Base-by-base conservation (phyloP, 345 rosid genomes). In the Boechera stricta region DNA sequence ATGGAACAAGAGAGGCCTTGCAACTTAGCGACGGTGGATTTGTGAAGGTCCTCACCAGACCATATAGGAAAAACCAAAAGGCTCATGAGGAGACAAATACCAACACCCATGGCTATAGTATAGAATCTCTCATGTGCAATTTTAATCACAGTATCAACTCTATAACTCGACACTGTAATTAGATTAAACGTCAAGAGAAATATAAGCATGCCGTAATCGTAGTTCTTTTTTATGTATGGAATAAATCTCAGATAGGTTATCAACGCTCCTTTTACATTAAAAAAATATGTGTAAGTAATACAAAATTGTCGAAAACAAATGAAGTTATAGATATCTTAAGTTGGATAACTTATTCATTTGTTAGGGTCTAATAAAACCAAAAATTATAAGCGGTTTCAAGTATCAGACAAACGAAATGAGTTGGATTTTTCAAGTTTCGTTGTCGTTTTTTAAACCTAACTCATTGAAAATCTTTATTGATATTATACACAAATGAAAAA, bases 41-140 rank as follows among this genome's bases (percentile, higher is more conserved):
- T 86, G 13, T 93, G 97, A 47, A 93, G 93, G 66, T 89, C 91
- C 77, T 89, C 89, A 6, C 94, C 90, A 0, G 98, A 91, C 97
- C 97, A 93, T 67, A 60, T 85, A 2, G 95, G 98, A 53, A 88
- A 85, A 28, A 91, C 41, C 26, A 93, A 16, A 61, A 91, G 84
- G 53, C 83, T 82, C 92, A 85, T 88, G 77, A 87, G 75, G 1
- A 93, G 90, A 75, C 95, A 89, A 47, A 89, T 79, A 0, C 81
- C 94, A 24, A 91, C 86, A 49, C 98, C 95, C 8, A 88, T 82
- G 52, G 86, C 88, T 21, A 93, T 89, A 59, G 90, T 89, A 76
- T 78, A 84, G 57, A 91, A 61, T 18, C 95, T 87, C 4, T 89
- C 81, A 4, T 85, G 84, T 7, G 97, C 97, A 0, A 93, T 80